Evolutionary conservation across 2,329 filamentous ascomycete species (phyloP).

Genomic region (Talaromyces sp.): DNA sequence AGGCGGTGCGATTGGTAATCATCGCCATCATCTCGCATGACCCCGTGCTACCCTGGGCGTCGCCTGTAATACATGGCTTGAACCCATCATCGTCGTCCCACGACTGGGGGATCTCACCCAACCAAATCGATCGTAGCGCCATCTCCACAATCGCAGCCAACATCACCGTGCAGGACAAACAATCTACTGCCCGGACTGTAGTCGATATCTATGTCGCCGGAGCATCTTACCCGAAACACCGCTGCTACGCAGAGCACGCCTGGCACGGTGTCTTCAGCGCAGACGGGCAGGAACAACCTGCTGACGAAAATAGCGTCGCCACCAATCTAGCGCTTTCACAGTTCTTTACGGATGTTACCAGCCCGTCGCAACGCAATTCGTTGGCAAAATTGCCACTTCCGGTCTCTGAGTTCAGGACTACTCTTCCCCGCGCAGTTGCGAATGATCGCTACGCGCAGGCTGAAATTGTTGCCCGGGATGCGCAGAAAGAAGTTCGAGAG

Average conservation of each 20-base stretch:
- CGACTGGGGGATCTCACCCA: neutral
- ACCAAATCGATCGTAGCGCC: neutral
- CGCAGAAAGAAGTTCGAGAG: neutral
- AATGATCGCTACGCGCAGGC: neutral
- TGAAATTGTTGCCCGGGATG: neutral
- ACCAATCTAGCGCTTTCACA: neutral
- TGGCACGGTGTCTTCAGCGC: neutral
- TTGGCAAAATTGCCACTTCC: neutral
- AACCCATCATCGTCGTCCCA: neutral
- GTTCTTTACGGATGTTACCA: neutral
- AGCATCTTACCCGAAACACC: neutral
- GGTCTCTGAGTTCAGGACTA: neutral
- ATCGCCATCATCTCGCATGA: neutral
- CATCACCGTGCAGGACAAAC: neutral
- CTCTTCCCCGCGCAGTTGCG: neutral
- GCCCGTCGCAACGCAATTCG: neutral
- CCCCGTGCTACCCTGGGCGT: neutral
- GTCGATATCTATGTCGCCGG: neutral
- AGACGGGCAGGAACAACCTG: neutral
- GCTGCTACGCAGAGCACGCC: neutral
- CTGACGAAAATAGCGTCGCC: neutral
- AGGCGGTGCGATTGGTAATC: neutral
- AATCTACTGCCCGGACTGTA: neutral
- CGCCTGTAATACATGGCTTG: neutral
- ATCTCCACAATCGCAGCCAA: neutral